These are phyloP conservation scores for Beauveria sp. DNA, from an alignment of 2,329 filamentous ascomycete genomes.

Conservation along the genomic window DNA sequence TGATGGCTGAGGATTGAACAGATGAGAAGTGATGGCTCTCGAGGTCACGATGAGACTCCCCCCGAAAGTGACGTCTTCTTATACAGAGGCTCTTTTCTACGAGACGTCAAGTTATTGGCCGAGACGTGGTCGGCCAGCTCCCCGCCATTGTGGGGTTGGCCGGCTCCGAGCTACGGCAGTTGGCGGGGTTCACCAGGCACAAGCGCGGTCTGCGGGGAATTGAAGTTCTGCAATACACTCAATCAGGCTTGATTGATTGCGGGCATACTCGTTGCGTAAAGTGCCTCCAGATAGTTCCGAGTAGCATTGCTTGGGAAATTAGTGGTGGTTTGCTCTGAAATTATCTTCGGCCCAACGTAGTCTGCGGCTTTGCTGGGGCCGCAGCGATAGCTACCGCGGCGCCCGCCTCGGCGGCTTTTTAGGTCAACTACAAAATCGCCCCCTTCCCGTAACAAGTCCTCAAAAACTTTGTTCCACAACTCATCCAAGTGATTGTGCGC, in stretches of 20 bases:
- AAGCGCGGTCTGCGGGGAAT: not conserved
- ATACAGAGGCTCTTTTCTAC: not conserved
- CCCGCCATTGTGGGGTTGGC: not conserved
- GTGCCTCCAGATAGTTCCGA: too few relatives aligned
- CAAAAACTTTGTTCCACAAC: not conserved
- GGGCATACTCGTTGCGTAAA: too few relatives aligned
- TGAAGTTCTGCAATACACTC: not conserved
- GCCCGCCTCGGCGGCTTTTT: not conserved
- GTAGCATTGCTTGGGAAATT: too few relatives aligned
- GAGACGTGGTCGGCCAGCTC: not conserved
- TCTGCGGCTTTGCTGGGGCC: too few relatives aligned
- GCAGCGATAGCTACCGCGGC: too few relatives aligned
- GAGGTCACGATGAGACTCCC: too few relatives aligned
- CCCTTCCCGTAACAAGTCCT: not conserved
- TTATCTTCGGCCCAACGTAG: too few relatives aligned
- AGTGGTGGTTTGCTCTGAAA: too few relatives aligned
- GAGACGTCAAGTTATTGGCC: not conserved
- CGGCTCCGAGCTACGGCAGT: constrained; percentile 1
- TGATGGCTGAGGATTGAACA: constrained; percentile 18
- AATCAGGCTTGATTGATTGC: not conserved
- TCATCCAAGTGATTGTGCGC: not conserved
- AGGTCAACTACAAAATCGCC: constrained; percentile 1
- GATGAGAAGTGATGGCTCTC: not conserved
- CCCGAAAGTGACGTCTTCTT: not conserved
- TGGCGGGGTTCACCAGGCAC: not conserved